phyloP scores from a whole-genome alignment of 2,329 filamentous ascomycete genomes.

The Apiospora pterosperma region DNA sequence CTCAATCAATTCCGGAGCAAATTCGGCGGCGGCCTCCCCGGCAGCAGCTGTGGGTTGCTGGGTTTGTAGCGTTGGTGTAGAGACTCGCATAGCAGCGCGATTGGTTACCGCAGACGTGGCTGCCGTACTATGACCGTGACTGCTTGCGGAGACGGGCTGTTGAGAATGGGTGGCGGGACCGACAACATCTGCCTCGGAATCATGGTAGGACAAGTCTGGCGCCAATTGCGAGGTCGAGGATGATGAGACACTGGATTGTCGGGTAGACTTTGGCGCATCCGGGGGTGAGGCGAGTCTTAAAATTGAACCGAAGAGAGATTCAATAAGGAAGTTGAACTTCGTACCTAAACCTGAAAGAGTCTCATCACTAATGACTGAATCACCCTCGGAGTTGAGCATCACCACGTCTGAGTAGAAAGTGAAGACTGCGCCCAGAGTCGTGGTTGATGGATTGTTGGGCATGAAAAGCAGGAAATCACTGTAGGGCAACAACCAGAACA shows the following conservation, averaged over 20 bases:
- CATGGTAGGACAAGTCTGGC: background rate
- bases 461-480: conserved; percentile 95
- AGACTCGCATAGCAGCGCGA: conserved; percentile 6
- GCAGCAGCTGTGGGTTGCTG: conserved; percentile 12
- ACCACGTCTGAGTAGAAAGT: conserved; percentile 90
- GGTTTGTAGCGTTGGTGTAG: conserved; percentile 13
- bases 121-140: background rate
- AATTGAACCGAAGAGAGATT: conserved; percentile 73
- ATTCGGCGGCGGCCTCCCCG: conserved; percentile 12
- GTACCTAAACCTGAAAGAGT: conserved; percentile 93
- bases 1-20: conserved; percentile 27
- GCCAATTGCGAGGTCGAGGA: background rate
- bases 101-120: background rate
- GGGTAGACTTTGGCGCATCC: conserved; percentile 14
- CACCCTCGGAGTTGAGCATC: conserved; percentile 88
- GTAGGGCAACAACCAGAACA: conserved; percentile 3
- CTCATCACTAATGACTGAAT: conserved; percentile 88
- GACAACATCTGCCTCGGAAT: background rate
- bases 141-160: background rate
- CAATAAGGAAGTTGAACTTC: conserved; percentile 63
- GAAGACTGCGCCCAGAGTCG: conserved; percentile 76
- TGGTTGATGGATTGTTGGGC: conserved; percentile 57
- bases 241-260: conserved; percentile 24
- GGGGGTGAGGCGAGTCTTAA: conserved; percentile 60
- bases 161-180: background rate